Conservation (phyloP, 305 asterid species). For the Rubia balearica region DNA sequence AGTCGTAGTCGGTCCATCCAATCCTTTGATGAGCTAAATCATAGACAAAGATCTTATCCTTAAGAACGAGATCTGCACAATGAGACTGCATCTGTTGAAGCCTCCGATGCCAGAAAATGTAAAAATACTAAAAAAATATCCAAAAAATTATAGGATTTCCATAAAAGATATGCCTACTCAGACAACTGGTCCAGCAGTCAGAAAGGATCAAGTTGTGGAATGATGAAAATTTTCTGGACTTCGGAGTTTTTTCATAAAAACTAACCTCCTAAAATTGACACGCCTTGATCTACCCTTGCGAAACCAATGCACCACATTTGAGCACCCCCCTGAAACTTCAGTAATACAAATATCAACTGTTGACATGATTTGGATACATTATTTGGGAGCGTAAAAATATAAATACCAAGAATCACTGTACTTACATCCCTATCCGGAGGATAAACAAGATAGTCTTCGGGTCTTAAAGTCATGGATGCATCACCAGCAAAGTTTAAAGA, state of each 20-base stretch:
- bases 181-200: too few relatives aligned
- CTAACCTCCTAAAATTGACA: conserved; percentile 93
- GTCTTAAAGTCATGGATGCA: conserved; percentile 74
- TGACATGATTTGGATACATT: not conserved
- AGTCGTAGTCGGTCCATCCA: conserved; percentile 85
- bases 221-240: not conserved
- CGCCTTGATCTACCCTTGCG: conserved; percentile 50
- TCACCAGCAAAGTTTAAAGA: conserved; percentile 82
- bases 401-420: conserved; percentile 7
- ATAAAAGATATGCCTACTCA: too few relatives aligned
- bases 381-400: not conserved
- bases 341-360: not conserved
- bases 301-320: conserved; percentile 90
- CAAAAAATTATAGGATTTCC: not conserved
- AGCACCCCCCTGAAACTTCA: conserved; percentile 56
- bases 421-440: conserved; percentile 58
- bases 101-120: not conserved
- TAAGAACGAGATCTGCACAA: conserved; percentile 62
- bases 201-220: not conserved
- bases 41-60: conserved; percentile 75
- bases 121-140: not conserved
- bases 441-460: conserved; percentile 72
- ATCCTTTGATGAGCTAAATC: conserved; percentile 65
- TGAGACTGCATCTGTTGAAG: conserved; percentile 11
- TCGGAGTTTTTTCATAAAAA: not conserved